Evolutionary conservation across 305 asterid species (phyloP), one percentile per base, ranked within the genome.

Genomic region (Striga hermonthica): DNA sequence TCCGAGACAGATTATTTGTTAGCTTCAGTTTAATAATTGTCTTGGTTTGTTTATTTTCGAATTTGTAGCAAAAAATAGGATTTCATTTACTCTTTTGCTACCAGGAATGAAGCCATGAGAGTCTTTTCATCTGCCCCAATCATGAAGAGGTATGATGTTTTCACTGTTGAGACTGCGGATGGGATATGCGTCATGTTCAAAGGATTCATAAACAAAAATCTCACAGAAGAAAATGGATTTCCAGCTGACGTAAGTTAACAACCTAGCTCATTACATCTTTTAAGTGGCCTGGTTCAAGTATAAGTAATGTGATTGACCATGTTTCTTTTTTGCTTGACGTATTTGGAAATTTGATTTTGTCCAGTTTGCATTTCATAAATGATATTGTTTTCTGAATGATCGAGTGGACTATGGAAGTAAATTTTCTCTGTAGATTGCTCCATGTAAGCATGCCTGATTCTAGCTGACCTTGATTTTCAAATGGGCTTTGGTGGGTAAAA

Each of bases 121-220:
- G 78, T 79, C 53, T 90, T 88, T 73, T 71, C 83, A 60, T 86
- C 93, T 67, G 93, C 91, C 2, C 94, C 92, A 1, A 90, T 90
- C 52, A 73, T 71, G 35, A 83, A 74, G 86, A 80, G 82, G 69
- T 60, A 65, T 67, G 88, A 83, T 74, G 67, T 40, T 4, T 86
- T 70, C 68, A 83, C 77, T 53, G 75, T 90, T 59, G 90, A 86
- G 83, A 90, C 91, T 57, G 70, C 74, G 14, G 97, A 90, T 71
- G 95, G 89, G 65, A 75, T 80, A 69, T 77, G 76, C 45, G 81
- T 90, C 53, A 56, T 83, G 50, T 61, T 90, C 38, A 41, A 76
- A 11, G 91, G 93, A 66, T 76, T 80, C 31, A 72, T 90, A 59
- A 85, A 90, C 75, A 81, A 79, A 75, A 81, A 70, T 69, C 83